Evolutionary conservation across 2,329 filamentous ascomycete species (phyloP).

Genomic region (Chrysoporthe deuterocubensis): DNA sequence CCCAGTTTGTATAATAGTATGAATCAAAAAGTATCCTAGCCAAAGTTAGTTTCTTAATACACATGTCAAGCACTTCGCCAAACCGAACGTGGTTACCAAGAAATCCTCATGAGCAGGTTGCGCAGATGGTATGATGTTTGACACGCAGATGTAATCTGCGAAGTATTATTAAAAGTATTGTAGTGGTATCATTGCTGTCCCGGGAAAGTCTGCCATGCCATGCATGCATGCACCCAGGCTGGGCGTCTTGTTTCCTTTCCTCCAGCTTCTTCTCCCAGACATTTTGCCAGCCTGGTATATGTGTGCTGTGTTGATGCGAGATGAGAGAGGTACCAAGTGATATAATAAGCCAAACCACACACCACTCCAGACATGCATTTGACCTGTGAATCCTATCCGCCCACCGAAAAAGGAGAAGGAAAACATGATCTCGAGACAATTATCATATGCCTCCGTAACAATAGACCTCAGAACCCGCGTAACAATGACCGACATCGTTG

Average conservation of each 20-base stretch:
- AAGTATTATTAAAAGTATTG: conserved; percentile 10
- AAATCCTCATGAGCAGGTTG: not conserved
- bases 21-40: not conserved
- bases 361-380: conserved; percentile 1
- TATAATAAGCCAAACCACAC: not conserved
- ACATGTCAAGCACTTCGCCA: not conserved
- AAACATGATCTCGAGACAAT: conserved; percentile 12
- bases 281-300: not conserved
- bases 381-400: not conserved
- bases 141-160: conserved; percentile 1
- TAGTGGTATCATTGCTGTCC: conserved; percentile 7
- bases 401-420: not conserved
- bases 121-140: not conserved
- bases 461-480: conserved; percentile 3
- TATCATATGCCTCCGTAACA: conserved; percentile 15
- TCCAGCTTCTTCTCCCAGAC: not conserved
- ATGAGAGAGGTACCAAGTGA: not conserved
- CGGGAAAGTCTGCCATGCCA: not conserved
- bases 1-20: not conserved
- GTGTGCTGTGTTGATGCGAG: not conserved
- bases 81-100: not conserved
- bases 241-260: not conserved
- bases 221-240: not conserved
- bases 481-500: conserved; percentile 5
- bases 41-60: not conserved